phyloP scores from a whole-genome alignment of 75 land plant genomes.

The Pseudotsuga menziesii region DNA sequence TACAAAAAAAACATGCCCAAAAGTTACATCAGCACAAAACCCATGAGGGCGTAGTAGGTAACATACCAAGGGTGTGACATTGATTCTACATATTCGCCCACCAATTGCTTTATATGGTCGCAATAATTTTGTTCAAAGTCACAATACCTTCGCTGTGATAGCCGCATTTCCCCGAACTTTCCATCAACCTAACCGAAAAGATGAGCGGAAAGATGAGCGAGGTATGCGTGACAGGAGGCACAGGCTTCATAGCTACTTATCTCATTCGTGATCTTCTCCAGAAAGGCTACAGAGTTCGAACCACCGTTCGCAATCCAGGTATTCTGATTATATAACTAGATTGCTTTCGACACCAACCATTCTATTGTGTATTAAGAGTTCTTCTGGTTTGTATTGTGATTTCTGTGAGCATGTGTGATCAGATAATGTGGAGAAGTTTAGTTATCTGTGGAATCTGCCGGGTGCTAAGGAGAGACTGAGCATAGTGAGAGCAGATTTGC shows the following conservation, averaged over 20 bases:
- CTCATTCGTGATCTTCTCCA: slow-evolving; percentile 60
- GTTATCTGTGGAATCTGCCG: slow-evolving; percentile 53
- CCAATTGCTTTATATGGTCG: too few relatives aligned
- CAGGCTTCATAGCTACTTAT: slow-evolving; percentile 85
- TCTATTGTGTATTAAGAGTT: neutral
- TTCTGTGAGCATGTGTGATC: neutral
- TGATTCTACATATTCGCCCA: too few relatives aligned
- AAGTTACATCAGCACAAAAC: too few relatives aligned
- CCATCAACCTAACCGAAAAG: too few relatives aligned
- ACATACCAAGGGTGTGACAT: too few relatives aligned
- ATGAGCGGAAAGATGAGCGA: slow-evolving; percentile 26
- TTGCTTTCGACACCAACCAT: neutral
- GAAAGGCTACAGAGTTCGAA: slow-evolving; percentile 63
- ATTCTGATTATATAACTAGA: neutral
- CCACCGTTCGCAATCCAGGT: slow-evolving; percentile 90
- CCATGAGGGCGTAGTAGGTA: too few relatives aligned
- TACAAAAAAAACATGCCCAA: too few relatives aligned
- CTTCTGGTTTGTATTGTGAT: neutral
- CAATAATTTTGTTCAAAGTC: too few relatives aligned
- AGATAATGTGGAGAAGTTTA: slow-evolving; percentile 63
- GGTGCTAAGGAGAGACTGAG: slow-evolving; percentile 80
- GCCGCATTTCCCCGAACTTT: too few relatives aligned
- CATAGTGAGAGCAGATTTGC: slow-evolving; percentile 65
- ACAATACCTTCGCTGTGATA: too few relatives aligned
- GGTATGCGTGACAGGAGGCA: slow-evolving; percentile 93